Percentiles rank a stretch among this genome's conserved stretches.
These are phyloP conservation scores for Coelastrella sp. DNA, from an alignment of 139 green algal species.

Conservation along the genomic window DNA sequence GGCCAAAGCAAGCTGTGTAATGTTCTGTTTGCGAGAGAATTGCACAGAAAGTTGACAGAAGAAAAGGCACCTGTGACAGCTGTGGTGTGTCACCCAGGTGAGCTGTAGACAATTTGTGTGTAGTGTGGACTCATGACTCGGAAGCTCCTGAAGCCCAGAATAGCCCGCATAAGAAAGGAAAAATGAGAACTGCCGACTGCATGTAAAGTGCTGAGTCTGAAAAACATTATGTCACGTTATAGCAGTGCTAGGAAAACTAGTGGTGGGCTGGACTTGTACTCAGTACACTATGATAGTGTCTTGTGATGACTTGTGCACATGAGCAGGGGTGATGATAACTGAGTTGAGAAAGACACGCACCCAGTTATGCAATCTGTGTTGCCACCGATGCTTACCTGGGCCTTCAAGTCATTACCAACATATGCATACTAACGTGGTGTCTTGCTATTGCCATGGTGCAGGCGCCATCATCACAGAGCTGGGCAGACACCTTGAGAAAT, in stretches of 20 bases:
- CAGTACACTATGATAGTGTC: too few species aligned
- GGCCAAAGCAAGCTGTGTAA: conserved; percentile 74
- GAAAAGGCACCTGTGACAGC: neutral
- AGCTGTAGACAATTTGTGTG: neutral
- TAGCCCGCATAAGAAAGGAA: too few species aligned
- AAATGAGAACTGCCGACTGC: too few species aligned
- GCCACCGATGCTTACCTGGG: neutral
- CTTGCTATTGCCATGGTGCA: neutral
- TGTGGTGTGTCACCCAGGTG: conserved; percentile 51
- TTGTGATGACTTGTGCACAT: too few species aligned
- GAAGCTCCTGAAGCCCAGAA: too few species aligned
- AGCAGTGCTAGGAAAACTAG: too few species aligned
- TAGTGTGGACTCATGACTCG: too few species aligned
- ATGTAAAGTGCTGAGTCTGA: too few species aligned
- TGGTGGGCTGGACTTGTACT: too few species aligned
- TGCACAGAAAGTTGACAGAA: conserved; percentile 49
- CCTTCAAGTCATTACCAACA: too few species aligned
- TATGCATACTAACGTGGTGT: too few species aligned
- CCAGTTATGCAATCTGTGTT: neutral
- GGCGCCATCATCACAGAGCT: conserved; percentile 54
- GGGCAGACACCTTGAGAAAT: conserved; percentile 30
- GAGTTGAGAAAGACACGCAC: conserved; percentile 18
- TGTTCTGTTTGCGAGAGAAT: conserved; percentile 63
- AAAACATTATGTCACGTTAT: too few species aligned
- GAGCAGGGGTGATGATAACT: conserved; percentile 49